These are phyloP conservation scores for Solanum pinnatisectum DNA, from an alignment of 257 asterid genomes.

Conservation along the genomic window DNA sequence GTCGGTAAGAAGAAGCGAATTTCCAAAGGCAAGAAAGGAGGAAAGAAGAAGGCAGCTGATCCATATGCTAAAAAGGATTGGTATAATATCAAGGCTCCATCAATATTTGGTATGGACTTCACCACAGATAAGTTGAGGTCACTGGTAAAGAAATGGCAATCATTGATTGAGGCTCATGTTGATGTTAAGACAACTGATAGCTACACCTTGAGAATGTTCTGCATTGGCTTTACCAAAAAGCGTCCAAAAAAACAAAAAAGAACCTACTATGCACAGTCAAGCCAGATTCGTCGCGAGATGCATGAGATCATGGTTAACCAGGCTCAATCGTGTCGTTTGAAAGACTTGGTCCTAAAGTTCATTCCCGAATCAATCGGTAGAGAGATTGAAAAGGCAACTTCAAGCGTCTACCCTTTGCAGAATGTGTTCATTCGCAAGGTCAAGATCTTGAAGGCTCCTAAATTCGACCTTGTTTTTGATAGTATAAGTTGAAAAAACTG, in stretches of 20 bases:
- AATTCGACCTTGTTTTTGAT: conserved; percentile 73
- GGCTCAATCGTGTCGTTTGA: conserved; percentile 61
- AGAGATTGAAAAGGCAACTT: conserved; percentile 76
- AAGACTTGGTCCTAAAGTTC: conserved; percentile 71
- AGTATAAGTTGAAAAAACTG: too few relatives aligned
- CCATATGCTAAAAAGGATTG: too few relatives aligned
- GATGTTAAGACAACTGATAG: conserved; percentile 80
- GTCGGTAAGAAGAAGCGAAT: too few relatives aligned
- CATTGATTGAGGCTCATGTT: conserved; percentile 76
- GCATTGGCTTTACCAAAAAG: conserved; percentile 86
- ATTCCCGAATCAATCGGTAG: conserved; percentile 80
- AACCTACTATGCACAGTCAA: conserved; percentile 81
- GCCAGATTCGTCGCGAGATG: conserved; percentile 92
- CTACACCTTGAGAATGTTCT: conserved; percentile 59
- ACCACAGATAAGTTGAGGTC: conserved; percentile 77
- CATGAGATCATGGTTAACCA: conserved; percentile 72
- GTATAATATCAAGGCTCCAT: too few relatives aligned
- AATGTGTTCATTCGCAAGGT: conserved; percentile 72
- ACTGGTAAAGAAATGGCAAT: conserved; percentile 66
- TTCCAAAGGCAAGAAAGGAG: too few relatives aligned
- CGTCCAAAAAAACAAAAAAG: conserved; percentile 76
- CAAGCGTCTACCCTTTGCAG: conserved; percentile 71
- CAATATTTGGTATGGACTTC: conserved; percentile 84
- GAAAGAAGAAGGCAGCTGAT: too few relatives aligned
- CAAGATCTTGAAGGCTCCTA: conserved; percentile 80